Percentiles rank a stretch among this genome's conserved stretches.
phyloP scores from a whole-genome alignment of 2,329 filamentous ascomycete species.

The Botrytis tulipae region DNA sequence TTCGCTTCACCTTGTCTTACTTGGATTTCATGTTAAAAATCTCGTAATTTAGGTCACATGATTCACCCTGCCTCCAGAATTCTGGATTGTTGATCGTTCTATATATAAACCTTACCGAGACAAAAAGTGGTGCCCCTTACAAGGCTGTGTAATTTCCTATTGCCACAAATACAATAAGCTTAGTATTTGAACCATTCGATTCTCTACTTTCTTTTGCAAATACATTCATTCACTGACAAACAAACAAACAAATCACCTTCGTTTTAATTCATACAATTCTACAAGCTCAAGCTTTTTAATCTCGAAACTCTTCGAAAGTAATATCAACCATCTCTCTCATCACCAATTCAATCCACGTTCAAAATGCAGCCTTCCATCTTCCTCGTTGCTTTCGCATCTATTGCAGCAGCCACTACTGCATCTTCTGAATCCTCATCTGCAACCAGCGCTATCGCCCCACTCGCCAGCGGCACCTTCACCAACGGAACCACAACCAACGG shows the following conservation, averaged over 20 bases:
- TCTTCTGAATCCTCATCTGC: slow-evolving; percentile 14
- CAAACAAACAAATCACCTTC: slow-evolving; percentile 9
- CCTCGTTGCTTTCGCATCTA: slow-evolving; percentile 23
- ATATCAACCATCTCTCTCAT: neutral
- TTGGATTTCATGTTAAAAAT: neutral
- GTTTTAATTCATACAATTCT: slow-evolving; percentile 13
- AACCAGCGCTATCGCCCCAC: slow-evolving; percentile 5
- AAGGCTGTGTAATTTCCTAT: slow-evolving; percentile 21
- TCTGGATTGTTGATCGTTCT: slow-evolving; percentile 16
- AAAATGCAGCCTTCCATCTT: slow-evolving; percentile 26
- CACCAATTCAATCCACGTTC: slow-evolving; percentile 1
- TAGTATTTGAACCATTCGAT: slow-evolving; percentile 20
- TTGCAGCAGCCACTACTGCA: slow-evolving; percentile 25
- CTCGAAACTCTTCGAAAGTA: neutral
- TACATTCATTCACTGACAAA: neutral
- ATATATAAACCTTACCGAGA: slow-evolving; percentile 21
- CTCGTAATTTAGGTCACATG: slow-evolving; percentile 18
- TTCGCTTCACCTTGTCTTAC: slow-evolving; percentile 4
- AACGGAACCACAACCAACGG: slow-evolving; percentile 17
- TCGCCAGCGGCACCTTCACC: slow-evolving; percentile 13
- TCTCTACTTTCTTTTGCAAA: slow-evolving; percentile 10
- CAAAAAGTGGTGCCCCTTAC: slow-evolving; percentile 19
- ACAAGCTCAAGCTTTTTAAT: neutral
- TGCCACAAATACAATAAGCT: slow-evolving; percentile 21
- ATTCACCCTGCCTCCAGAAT: neutral